Evolutionary conservation across 345 rosid genomes (phyloP).

Genomic region (Eucalyptus regnans): DNA sequence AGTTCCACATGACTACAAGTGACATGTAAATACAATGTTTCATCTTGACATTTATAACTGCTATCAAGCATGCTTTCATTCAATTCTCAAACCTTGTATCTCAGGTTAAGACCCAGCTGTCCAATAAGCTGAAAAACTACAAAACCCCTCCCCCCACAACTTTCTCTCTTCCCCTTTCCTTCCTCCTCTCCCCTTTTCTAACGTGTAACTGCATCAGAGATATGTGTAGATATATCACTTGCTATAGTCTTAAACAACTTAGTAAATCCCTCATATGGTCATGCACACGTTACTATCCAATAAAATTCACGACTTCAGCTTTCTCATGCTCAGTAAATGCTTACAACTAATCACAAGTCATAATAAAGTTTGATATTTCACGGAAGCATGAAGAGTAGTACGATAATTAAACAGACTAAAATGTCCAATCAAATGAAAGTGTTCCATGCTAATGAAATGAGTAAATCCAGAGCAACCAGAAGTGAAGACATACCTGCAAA

Average conservation of each 20-base stretch:
- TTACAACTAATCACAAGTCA: not conserved
- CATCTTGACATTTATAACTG: not conserved
- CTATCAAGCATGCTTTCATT: not conserved
- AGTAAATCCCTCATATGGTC: not conserved
- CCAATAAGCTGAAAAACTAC: not conserved
- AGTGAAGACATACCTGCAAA: slow-evolving; percentile 48
- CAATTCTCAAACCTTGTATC: not conserved
- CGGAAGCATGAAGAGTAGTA: not conserved
- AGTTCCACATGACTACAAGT: not conserved
- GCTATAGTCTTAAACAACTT: not conserved
- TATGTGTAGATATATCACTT: not conserved
- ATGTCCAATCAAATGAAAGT: not conserved
- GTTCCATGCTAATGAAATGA: not conserved
- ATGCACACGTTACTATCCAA: not conserved
- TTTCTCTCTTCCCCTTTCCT: not conserved
- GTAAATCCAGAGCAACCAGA: not conserved
- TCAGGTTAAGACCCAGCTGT: not conserved
- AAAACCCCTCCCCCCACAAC: not conserved
- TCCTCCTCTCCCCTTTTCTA: not conserved
- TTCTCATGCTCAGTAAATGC: not conserved
- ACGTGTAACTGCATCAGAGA: not conserved
- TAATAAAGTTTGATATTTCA: not conserved
- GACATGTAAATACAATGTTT: not conserved
- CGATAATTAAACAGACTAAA: not conserved
- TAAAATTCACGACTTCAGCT: not conserved